Evolutionary conservation across 176 grass and related monocot species (phyloP).

Genomic region (Oryza nivara): DNA sequence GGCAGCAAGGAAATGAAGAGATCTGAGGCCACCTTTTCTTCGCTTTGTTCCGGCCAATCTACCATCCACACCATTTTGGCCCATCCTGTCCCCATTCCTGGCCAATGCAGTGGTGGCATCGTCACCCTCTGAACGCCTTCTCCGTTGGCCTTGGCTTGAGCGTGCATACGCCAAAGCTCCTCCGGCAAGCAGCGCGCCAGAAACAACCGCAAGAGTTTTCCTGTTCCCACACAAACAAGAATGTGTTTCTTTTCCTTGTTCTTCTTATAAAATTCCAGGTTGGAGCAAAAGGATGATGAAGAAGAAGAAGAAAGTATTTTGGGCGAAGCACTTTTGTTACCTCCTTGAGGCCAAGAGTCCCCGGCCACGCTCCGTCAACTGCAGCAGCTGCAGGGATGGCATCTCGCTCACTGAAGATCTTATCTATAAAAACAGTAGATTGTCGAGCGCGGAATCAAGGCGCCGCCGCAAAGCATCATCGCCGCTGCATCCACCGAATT

Average conservation of each 20-base stretch:
- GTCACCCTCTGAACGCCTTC: slow-evolving; percentile 11
- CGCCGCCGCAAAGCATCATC: neutral
- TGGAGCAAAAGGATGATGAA: neutral
- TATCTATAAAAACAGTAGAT: neutral
- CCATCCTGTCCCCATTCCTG: slow-evolving; percentile 41
- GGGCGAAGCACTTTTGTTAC: slow-evolving; percentile 35
- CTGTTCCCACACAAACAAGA: slow-evolving; percentile 38
- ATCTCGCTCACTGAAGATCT: slow-evolving; percentile 38
- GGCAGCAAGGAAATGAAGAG: slow-evolving; percentile 83
- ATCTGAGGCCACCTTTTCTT: slow-evolving; percentile 62
- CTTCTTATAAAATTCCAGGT: neutral
- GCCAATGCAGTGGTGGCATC: slow-evolving; percentile 25
- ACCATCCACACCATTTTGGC: slow-evolving; percentile 41
- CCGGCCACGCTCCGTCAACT: slow-evolving; percentile 73
- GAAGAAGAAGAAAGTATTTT: slow-evolving; percentile 15
- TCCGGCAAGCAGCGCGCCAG: slow-evolving; percentile 80
- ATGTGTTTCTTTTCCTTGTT: neutral
- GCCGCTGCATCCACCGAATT: slow-evolving; percentile 6
- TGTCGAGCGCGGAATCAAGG: neutral
- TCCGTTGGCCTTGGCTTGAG: slow-evolving; percentile 45
- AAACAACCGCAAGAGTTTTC: slow-evolving; percentile 73
- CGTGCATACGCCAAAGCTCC: slow-evolving; percentile 77
- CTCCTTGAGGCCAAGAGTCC: slow-evolving; percentile 73
- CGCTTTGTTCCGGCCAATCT: slow-evolving; percentile 38
- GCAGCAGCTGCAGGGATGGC: slow-evolving; percentile 88